Conservation (phyloP, 169 alveolate species). For the Plasmodium reichenowi region DNA sequence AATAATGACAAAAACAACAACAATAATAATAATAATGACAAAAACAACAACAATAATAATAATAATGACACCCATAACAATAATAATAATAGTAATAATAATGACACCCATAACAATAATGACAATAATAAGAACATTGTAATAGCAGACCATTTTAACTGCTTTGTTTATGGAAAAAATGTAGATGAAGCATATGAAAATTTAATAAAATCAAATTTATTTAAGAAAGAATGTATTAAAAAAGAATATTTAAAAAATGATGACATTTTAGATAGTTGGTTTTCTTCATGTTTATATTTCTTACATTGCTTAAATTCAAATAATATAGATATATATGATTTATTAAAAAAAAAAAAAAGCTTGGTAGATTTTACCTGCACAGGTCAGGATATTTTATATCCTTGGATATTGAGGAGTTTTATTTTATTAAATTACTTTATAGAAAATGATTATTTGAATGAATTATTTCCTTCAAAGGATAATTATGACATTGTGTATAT, state of each 20-base stretch:
- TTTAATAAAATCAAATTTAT: conserved; percentile 7
- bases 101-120: too few species aligned
- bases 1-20: too few species aligned
- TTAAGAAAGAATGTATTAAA: conserved; percentile 6
- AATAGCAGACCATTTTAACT: background rate
- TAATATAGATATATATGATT: conserved; percentile 6
- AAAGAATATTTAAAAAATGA: conserved; percentile 25
- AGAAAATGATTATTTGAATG: conserved; percentile 1
- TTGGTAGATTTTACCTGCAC: conserved; percentile 49
- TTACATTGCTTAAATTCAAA: conserved; percentile 24
- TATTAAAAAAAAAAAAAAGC: background rate
- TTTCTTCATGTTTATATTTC: conserved; percentile 36
- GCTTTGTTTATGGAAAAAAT: conserved; percentile 26
- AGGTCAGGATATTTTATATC: conserved; percentile 52
- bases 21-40: too few species aligned
- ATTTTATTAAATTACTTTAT: conserved; percentile 16
- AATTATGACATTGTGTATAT: background rate
- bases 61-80: too few species aligned
- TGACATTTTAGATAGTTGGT: conserved; percentile 58
- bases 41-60: too few species aligned
- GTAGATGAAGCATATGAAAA: conserved; percentile 34
- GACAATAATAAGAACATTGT: too few species aligned
- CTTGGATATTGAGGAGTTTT: conserved; percentile 54
- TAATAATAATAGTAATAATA: too few species aligned
- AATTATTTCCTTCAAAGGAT: background rate